A percentile compares a stretch with the other conserved stretches of the same genome.
Evolutionary conservation across 2,329 filamentous ascomycete genomes (phyloP).

Genomic region (Beauveria rudraprayagi): DNA sequence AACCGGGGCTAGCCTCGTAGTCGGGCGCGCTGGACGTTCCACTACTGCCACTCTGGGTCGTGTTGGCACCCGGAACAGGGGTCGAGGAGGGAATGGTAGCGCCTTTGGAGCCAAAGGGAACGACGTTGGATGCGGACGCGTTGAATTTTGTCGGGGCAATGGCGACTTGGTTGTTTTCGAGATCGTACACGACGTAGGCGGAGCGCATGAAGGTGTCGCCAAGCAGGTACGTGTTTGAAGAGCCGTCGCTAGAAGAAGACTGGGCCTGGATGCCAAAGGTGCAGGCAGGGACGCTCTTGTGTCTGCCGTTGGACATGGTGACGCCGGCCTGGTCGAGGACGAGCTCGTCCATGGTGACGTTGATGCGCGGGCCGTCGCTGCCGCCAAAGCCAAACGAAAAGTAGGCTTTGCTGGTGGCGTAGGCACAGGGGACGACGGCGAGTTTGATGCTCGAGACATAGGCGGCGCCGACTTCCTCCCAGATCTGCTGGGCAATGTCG

Average conservation of each 20-base stretch:
- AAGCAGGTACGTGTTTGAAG: constrained; percentile 34
- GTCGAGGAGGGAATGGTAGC: constrained; percentile 45
- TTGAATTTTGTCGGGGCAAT: constrained; percentile 50
- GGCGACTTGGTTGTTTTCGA: constrained; percentile 48
- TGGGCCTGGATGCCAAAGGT: constrained; percentile 50
- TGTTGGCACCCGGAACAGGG: constrained; percentile 31
- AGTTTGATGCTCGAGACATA: constrained; percentile 30
- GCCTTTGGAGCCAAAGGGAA: constrained; percentile 41
- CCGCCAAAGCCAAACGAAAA: constrained; percentile 49
- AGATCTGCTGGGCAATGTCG: constrained; percentile 45
- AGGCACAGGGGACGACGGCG: constrained; percentile 43
- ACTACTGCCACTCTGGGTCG: constrained; percentile 15
- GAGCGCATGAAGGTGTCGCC: constrained; percentile 53
- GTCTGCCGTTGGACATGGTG: neutral
- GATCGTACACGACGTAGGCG: constrained; percentile 53
- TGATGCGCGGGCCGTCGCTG: constrained; percentile 39
- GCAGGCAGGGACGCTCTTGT: constrained; percentile 34
- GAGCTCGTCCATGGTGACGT: constrained; percentile 47
- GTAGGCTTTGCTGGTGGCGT: constrained; percentile 35
- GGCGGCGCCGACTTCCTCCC: constrained; percentile 46
- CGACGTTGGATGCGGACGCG: constrained; percentile 39
- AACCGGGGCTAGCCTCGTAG: constrained; percentile 24
- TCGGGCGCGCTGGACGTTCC: constrained; percentile 14
- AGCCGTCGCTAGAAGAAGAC: constrained; percentile 17
- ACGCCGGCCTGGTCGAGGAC: constrained; percentile 37